These are phyloP conservation scores for Phyllostachys edulis DNA, from an alignment of 176 grass and related monocot species.

Conservation along the genomic window DNA sequence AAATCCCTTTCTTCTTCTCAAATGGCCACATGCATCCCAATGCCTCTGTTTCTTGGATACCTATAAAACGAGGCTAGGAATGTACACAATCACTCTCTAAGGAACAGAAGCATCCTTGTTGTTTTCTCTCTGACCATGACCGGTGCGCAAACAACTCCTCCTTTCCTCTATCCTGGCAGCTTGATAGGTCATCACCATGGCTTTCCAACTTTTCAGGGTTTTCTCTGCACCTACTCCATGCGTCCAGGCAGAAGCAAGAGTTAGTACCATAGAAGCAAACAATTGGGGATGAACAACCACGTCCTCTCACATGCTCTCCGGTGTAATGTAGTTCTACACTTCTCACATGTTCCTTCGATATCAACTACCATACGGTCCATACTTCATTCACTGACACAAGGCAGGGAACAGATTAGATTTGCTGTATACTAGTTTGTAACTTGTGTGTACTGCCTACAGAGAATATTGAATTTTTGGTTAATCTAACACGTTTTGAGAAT, in stretches of 20 bases:
- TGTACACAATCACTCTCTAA: no score
- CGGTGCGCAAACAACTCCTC: background rate
- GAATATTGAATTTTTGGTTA: no score
- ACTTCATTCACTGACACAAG: background rate
- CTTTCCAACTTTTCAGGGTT: background rate
- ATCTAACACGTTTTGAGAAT: no score
- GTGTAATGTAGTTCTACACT: background rate
- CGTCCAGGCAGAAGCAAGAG: background rate
- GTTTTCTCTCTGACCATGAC: background rate
- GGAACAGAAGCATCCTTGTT: background rate
- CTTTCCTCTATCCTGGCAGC: background rate
- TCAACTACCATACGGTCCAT: background rate
- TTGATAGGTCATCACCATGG: background rate
- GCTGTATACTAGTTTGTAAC: background rate
- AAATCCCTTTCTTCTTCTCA: background rate
- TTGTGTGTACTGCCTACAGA: background rate
- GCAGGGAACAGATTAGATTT: background rate
- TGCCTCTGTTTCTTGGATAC: background rate
- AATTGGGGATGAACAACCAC: background rate
- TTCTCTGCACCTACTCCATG: conserved; percentile 1
- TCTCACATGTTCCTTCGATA: background rate
- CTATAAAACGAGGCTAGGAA: background rate
- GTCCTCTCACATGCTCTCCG: conserved; percentile 24
- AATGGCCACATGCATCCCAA: background rate
- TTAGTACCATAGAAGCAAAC: background rate